Base-by-base conservation (phyloP, 1,139 yeast genomes). In the Scheffersomyces stambukii region DNA sequence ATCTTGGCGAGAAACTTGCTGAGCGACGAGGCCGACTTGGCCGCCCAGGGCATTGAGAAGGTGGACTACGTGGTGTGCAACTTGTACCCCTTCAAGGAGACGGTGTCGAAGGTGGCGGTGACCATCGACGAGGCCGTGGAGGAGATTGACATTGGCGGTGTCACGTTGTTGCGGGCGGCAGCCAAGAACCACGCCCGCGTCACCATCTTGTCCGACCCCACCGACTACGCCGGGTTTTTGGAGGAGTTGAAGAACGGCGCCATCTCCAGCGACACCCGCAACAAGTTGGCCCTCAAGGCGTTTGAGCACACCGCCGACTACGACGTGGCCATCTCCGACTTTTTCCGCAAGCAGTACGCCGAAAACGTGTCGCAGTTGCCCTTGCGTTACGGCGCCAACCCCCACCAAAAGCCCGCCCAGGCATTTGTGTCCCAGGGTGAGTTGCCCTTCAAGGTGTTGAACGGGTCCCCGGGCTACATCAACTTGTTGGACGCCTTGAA, bases 331-430 rank as follows among this genome's bases (percentile, higher is more conserved):
- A 91, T 91, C 54, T 77, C 96, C 32, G 98, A 91, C 65, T 91
- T 86, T 60, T 91, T 91, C 78, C 81, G 98, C 70, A 91, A 88
- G 68, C 91, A 86, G 64, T 91, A 91, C 68, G 76, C 96, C 28
- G 97, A 91, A 64, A 84, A 80, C 57, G 69, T 67, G 29, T 76
- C 94, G 35, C 96, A 89, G 73, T 70, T 91, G 57, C 93, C 97
- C 21, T 75, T 91, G 50, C 81, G 98, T 68, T 91, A 91, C 61
- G 98, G 98, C 57, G 96, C 96, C 40, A 91, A 91, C 70, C 98
- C 98, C 37, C 97, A 91, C 63, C 98, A 91, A 70, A 89, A 86
- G 64, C 98, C 98, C 22, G 96, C 98, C 20, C 98, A 91, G 70
- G 96, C 97, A 30, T 91, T 64, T 56, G 95, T 91, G 32, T 64